phyloP scores from a whole-genome alignment of 1,139 yeast genomes.

The Trichomonascaceae sp. region DNA sequence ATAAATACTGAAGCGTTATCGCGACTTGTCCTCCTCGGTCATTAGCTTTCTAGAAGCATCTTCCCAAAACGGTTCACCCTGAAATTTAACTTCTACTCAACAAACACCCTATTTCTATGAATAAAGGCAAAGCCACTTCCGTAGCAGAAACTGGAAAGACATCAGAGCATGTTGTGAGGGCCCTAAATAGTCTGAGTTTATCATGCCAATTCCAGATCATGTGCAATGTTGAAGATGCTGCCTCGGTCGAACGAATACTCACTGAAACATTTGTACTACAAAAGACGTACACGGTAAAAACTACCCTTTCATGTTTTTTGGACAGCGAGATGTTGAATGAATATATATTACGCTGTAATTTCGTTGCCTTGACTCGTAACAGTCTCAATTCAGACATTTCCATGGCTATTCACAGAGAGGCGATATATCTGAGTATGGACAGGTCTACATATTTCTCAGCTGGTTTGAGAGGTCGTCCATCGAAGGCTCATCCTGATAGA shows the following conservation, averaged over 20 bases:
- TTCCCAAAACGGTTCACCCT: background rate
- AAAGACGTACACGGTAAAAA: background rate
- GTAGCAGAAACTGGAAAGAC: background rate
- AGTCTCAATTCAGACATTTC: constrained; percentile 32
- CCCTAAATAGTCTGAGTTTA: background rate
- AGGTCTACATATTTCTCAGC: constrained; percentile 29
- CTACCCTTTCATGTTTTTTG: constrained; percentile 1
- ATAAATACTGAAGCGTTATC: background rate
- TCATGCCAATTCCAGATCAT: constrained; percentile 1
- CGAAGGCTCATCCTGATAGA: constrained; percentile 13
- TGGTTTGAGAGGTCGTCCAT: constrained; percentile 30
- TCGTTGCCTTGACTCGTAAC: constrained; percentile 18
- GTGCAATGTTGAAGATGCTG: background rate
- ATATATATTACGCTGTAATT: constrained; percentile 3
- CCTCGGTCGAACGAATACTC: background rate
- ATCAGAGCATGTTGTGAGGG: background rate
- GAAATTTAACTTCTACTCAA: background rate
- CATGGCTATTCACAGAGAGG: constrained; percentile 29
- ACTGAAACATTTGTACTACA: background rate
- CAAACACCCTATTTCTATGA: background rate
- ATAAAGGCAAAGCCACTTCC: background rate
- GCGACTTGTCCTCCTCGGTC: background rate
- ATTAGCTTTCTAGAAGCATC: background rate
- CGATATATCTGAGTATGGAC: constrained; percentile 30
- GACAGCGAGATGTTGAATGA: background rate